These are phyloP conservation scores for Trypanosoma avium DNA, from an alignment of 208 protist species.

Conservation along the genomic window DNA sequence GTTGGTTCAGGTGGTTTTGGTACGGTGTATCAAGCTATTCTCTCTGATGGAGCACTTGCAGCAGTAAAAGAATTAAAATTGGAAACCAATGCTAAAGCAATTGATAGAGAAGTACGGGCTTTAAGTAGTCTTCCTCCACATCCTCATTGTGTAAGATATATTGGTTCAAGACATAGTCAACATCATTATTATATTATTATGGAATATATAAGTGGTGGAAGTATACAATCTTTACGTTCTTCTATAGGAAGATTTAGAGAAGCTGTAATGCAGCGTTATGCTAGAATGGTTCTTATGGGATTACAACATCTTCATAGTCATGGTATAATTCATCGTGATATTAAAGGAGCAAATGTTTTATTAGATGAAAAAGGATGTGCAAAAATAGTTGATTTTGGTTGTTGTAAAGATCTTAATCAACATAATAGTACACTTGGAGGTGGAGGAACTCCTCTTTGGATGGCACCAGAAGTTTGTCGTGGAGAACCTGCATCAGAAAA, in stretches of 20 bases:
- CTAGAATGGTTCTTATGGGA: constrained; percentile 69
- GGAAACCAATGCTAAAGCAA: constrained; percentile 51
- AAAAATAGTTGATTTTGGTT: constrained; percentile 95
- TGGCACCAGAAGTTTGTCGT: constrained; percentile 86
- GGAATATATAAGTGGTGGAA: constrained; percentile 87
- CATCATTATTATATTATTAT: constrained; percentile 84
- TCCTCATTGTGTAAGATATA: constrained; percentile 78
- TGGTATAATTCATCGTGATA: constrained; percentile 88
- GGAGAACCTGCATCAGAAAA: constrained; percentile 57
- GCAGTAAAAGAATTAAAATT: constrained; percentile 79
- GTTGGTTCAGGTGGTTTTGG: constrained; percentile 77
- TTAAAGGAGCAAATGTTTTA: constrained; percentile 92
- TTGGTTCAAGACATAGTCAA: constrained; percentile 58
- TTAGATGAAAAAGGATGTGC: constrained; percentile 77
- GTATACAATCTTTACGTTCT: constrained; percentile 66
- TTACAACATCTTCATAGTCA: constrained; percentile 74
- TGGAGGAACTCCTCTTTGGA: constrained; percentile 77
- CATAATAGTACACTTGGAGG: constrained; percentile 38
- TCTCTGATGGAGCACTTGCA: constrained; percentile 60
- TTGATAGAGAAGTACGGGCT: constrained; percentile 65
- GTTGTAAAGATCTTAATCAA: constrained; percentile 72
- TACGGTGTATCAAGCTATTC: constrained; percentile 70
- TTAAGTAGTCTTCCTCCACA: constrained; percentile 74
- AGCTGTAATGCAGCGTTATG: constrained; percentile 72
- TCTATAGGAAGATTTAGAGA: constrained; percentile 59